Conservation (phyloP, 257 asterid genomes). For the Jasminum sambac region DNA sequence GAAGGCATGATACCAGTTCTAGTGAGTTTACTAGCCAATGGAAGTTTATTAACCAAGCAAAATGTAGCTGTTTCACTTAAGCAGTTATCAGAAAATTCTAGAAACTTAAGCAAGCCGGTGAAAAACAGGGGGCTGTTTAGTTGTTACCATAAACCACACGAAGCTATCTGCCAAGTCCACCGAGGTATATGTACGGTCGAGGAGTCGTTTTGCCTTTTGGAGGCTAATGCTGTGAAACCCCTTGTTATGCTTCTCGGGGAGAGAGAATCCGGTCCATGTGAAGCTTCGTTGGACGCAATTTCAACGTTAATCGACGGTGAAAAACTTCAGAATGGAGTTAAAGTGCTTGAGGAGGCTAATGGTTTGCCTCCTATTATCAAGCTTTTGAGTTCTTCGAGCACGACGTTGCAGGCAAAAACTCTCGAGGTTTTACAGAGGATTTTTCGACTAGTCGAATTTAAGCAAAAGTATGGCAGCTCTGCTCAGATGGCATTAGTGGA, state of each 20-base stretch:
- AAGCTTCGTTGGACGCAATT: slow-evolving; percentile 49
- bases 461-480: slow-evolving; percentile 34
- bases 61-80: slow-evolving; percentile 37
- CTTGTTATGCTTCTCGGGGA: slow-evolving; percentile 35
- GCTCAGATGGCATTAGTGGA: slow-evolving; percentile 47
- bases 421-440: slow-evolving; percentile 38
- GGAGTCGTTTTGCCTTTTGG: slow-evolving; percentile 46
- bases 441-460: slow-evolving; percentile 33
- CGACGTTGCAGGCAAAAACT: slow-evolving; percentile 40
- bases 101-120: slow-evolving; percentile 28
- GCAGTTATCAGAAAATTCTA: slow-evolving; percentile 42
- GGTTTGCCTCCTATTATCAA: slow-evolving; percentile 37
- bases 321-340: slow-evolving; percentile 36
- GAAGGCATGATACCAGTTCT: slow-evolving; percentile 34
- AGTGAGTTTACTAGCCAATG: slow-evolving; percentile 34
- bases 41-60: slow-evolving; percentile 27
- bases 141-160: slow-evolving; percentile 32
- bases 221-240: slow-evolving; percentile 44
- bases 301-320: slow-evolving; percentile 37
- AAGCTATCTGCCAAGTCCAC: slow-evolving; percentile 31
- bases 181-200: slow-evolving; percentile 35
- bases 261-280: slow-evolving; percentile 31
- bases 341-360: slow-evolving; percentile 41
- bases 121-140: slow-evolving; percentile 10
- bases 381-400: slow-evolving; percentile 31